Percentiles rank a stretch among this genome's conserved stretches.
Evolutionary conservation across 2,329 filamentous ascomycete species (phyloP).

Genomic region (Colletotrichum horii): DNA sequence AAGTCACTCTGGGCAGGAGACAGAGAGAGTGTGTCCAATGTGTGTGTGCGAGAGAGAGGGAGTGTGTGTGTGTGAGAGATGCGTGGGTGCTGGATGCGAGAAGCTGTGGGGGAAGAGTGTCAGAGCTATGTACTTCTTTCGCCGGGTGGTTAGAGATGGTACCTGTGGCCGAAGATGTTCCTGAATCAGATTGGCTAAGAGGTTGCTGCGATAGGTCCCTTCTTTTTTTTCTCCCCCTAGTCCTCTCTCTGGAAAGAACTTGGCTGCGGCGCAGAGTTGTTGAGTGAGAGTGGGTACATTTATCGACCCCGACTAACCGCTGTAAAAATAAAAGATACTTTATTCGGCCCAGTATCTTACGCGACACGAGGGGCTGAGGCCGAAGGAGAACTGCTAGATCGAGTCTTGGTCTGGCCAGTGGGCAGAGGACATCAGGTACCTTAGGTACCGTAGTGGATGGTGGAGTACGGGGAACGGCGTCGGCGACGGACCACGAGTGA

Average conservation of each 20-base stretch:
- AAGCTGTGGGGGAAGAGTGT: not conserved
- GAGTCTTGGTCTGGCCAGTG: not conserved
- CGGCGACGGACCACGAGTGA: not conserved
- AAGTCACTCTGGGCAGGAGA: not conserved
- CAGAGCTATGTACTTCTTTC: not conserved
- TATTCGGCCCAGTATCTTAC: not conserved
- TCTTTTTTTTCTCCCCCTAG: not conserved
- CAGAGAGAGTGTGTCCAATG: not conserved
- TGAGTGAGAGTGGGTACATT: constrained; percentile 6
- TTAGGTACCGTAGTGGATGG: not conserved
- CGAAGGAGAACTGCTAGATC: not conserved
- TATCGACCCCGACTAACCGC: not conserved
- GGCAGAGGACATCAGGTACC: not conserved
- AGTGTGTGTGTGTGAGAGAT: not conserved
- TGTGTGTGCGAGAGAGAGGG: not conserved
- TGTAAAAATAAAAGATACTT: not conserved
- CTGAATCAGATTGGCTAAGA: not conserved
- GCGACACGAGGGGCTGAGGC: constrained; percentile 14
- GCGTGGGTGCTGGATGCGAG: not conserved
- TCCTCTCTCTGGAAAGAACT: not conserved
- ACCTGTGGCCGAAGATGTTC: not conserved
- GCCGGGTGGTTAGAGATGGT: not conserved
- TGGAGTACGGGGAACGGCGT: not conserved
- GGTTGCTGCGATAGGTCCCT: not conserved
- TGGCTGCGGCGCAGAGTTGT: constrained; percentile 9